Conservation (phyloP, 257 asterid species). For the Solanum peruvianum region DNA sequence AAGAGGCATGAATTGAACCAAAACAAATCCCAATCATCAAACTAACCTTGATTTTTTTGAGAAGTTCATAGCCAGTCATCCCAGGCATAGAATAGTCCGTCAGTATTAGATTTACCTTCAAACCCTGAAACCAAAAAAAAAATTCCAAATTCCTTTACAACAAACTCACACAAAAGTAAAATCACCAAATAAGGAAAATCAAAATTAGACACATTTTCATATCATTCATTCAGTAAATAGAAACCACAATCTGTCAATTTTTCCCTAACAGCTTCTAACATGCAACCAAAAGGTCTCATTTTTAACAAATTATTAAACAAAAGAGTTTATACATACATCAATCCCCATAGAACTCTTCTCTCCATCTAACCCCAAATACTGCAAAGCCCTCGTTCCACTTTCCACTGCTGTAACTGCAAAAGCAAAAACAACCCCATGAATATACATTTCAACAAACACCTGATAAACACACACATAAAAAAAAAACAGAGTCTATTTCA, state of each 20-base stretch:
- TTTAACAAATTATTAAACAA: background rate
- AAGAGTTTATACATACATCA: slow-evolving; percentile 32
- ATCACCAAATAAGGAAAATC: background rate
- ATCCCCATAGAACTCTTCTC: slow-evolving; percentile 44
- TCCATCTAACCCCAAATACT: slow-evolving; percentile 78
- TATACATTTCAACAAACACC: background rate
- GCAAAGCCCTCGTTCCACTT: slow-evolving; percentile 83
- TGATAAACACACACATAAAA: background rate
- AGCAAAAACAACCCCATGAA: background rate
- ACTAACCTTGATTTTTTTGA: slow-evolving; percentile 77
- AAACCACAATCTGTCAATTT: background rate
- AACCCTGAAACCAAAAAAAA: slow-evolving; percentile 23
- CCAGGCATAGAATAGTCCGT: slow-evolving; percentile 99
- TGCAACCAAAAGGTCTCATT: background rate
- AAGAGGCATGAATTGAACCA: background rate
- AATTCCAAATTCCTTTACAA: background rate
- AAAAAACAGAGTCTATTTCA: background rate
- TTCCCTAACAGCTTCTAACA: background rate
- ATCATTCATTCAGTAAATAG: background rate
- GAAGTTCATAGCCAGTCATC: slow-evolving; percentile 94
- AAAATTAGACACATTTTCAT: background rate
- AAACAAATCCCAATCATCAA: background rate
- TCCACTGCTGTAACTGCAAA: slow-evolving; percentile 81
- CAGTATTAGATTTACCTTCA: slow-evolving; percentile 78
- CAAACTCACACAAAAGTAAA: background rate